These are phyloP conservation scores for Sclerotinia spermophila DNA, from an alignment of 2,329 filamentous ascomycete genomes.

Conservation along the genomic window DNA sequence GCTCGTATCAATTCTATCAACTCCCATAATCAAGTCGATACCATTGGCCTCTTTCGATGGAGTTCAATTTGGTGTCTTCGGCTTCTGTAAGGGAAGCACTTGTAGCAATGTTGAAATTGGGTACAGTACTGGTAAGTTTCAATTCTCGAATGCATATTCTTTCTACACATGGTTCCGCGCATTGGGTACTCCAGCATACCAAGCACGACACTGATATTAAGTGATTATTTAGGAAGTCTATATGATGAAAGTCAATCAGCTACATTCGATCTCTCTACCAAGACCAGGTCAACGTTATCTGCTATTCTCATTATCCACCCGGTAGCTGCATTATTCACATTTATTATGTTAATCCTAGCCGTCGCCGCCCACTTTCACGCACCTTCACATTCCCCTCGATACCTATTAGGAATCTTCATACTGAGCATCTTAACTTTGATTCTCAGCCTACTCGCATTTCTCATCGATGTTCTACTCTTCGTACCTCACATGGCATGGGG, in stretches of 20 bases:
- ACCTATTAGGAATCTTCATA: conserved; percentile 80
- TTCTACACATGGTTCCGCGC: background rate
- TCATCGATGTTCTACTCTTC: conserved; percentile 91
- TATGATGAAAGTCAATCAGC: conserved; percentile 30
- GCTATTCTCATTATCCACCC: conserved; percentile 90
- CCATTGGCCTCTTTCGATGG: conserved; percentile 74
- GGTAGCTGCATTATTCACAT: conserved; percentile 78
- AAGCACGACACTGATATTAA: conserved; percentile 2
- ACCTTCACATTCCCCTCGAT: conserved; percentile 85
- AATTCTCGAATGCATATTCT: background rate
- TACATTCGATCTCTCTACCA: conserved; percentile 54
- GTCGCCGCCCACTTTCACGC: conserved; percentile 79
- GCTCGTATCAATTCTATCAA: conserved; percentile 83
- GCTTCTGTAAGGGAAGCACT: conserved; percentile 64
- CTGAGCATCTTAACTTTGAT: conserved; percentile 82
- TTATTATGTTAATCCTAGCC: conserved; percentile 80
- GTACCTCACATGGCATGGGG: conserved; percentile 93
- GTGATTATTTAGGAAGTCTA: conserved; percentile 26
- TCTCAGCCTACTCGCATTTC: conserved; percentile 78
- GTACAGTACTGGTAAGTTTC: conserved; percentile 69
- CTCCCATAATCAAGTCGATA: conserved; percentile 81
- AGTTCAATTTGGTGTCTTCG: conserved; percentile 87
- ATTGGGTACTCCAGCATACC: background rate
- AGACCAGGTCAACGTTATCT: conserved; percentile 64
- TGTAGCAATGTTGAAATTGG: conserved; percentile 78